Evolutionary conservation across 129 eudicot genomes (phyloP).

Genomic region (Artemisia argyi): DNA sequence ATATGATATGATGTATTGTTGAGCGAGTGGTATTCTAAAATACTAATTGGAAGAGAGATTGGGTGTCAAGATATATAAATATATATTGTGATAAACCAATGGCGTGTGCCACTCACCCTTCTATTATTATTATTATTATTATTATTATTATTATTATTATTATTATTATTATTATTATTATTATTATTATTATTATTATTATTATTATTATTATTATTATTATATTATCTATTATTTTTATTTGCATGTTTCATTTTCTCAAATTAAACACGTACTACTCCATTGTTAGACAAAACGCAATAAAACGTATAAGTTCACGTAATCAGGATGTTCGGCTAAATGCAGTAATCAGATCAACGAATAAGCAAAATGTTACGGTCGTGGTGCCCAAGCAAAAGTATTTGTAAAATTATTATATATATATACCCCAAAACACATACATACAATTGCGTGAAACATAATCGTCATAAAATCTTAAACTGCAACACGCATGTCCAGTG

Average conservation of each 20-base stretch:
- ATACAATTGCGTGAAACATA: no score
- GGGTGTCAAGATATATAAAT: conserved; percentile 12
- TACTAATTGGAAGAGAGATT: not conserved
- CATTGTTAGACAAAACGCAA: not conserved
- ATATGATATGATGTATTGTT: conserved; percentile 14
- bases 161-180: not conserved
- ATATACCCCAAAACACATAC: no score
- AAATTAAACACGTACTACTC: not conserved
- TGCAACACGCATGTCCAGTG: no score
- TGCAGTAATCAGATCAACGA: no score
- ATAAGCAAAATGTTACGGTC: no score
- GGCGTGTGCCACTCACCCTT: conserved; percentile 38
- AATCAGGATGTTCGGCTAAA: no score
- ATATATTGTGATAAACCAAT: conserved; percentile 16
- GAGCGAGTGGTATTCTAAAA: conserved; percentile 12
- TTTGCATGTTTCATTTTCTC: not conserved
- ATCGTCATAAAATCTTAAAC: no score
- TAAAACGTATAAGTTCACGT: no score
- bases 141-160: not conserved
- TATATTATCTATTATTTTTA: no score
- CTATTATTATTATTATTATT: not conserved
- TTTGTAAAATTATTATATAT: no score
- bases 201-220: no score
- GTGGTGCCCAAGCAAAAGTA: no score
- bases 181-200: not conserved